Percentiles rank a stretch among this genome's conserved stretches.
phyloP scores from a whole-genome alignment of 129 eudicot genomes.

The Tagetes erecta region DNA sequence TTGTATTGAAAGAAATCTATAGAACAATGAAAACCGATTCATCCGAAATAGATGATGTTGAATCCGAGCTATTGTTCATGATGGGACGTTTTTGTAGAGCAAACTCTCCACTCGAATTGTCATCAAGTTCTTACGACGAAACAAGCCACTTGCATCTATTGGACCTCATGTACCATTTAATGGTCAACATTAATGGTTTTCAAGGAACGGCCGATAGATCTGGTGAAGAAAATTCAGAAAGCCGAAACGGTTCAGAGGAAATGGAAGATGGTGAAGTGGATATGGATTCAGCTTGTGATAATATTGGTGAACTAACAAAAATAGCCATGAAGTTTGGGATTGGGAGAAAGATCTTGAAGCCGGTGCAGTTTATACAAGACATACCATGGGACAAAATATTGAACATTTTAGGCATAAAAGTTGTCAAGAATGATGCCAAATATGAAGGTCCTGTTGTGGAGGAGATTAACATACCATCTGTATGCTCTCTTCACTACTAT shows the following conservation, averaged over 20 bases:
- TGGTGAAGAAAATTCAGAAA: neutral
- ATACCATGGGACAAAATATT: slow-evolving; percentile 38
- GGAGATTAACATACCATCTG: slow-evolving; percentile 56
- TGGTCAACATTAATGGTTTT: slow-evolving; percentile 17
- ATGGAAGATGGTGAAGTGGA: slow-evolving; percentile 7
- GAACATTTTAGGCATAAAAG: slow-evolving; percentile 22
- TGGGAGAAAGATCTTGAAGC: slow-evolving; percentile 22
- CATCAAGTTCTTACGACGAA: neutral
- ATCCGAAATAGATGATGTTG: neutral
- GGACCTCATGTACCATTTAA: slow-evolving; percentile 41
- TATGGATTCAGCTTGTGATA: slow-evolving; percentile 13
- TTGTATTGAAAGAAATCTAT: slow-evolving; percentile 29
- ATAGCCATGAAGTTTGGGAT: slow-evolving; percentile 33
- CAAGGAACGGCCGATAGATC: neutral
- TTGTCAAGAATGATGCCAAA: neutral
- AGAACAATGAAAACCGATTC: slow-evolving; percentile 10
- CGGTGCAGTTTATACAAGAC: slow-evolving; percentile 30
- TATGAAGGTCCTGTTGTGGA: slow-evolving; percentile 24
- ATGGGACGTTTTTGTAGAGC: slow-evolving; percentile 33
- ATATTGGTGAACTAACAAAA: slow-evolving; percentile 29
- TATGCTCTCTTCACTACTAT: slow-evolving; percentile 30
- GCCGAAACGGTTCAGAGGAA: neutral
- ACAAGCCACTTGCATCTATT: slow-evolving; percentile 36
- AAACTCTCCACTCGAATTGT: slow-evolving; percentile 41
- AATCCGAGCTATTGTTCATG: slow-evolving; percentile 16